Conservation (phyloP, 768 basidiomycete genomes). For the Paxillus rubicundulus region DNA sequence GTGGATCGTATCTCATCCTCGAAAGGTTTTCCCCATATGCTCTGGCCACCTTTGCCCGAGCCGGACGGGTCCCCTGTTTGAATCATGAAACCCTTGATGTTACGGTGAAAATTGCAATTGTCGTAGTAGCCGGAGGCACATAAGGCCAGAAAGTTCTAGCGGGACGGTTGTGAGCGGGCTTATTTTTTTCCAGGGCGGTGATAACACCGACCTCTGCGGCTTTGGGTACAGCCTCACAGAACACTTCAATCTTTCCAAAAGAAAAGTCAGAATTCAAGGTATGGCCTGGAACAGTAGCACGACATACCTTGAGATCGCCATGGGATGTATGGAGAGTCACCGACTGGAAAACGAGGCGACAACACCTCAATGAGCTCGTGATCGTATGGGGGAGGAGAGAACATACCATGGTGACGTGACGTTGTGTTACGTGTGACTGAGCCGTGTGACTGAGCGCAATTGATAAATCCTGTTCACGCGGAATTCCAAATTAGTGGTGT, state of each 20-base stretch:
- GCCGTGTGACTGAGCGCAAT: background rate
- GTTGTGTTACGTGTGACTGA: slow-evolving; percentile 24
- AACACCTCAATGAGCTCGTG: slow-evolving; percentile 10
- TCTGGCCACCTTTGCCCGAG: slow-evolving; percentile 94
- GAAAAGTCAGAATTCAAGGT: background rate
- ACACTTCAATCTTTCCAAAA: slow-evolving; percentile 77
- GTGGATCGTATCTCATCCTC: slow-evolving; percentile 92
- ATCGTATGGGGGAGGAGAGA: slow-evolving; percentile 20
- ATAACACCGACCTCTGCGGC: slow-evolving; percentile 74
- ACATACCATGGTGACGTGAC: slow-evolving; percentile 31
- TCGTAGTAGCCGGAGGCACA: slow-evolving; percentile 90
- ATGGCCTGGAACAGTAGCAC: background rate
- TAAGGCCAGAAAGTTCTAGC: slow-evolving; percentile 91
- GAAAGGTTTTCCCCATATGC: slow-evolving; percentile 93
- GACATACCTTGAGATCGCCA: slow-evolving; percentile 86
- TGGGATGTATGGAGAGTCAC: slow-evolving; percentile 93
- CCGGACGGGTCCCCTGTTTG: slow-evolving; percentile 91
- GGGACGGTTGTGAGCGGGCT: background rate
- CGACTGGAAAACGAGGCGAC: slow-evolving; percentile 50
- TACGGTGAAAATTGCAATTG: slow-evolving; percentile 84
- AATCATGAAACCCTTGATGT: slow-evolving; percentile 94
- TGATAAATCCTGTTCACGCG: slow-evolving; percentile 4
- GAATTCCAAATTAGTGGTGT: slow-evolving; percentile 10
- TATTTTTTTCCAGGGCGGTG: background rate
- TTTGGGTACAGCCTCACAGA: slow-evolving; percentile 96